Evolutionary conservation across 345 rosid species (phyloP), one percentile per base, ranked within the genome.

Genomic region (Isatis tinctoria): DNA sequence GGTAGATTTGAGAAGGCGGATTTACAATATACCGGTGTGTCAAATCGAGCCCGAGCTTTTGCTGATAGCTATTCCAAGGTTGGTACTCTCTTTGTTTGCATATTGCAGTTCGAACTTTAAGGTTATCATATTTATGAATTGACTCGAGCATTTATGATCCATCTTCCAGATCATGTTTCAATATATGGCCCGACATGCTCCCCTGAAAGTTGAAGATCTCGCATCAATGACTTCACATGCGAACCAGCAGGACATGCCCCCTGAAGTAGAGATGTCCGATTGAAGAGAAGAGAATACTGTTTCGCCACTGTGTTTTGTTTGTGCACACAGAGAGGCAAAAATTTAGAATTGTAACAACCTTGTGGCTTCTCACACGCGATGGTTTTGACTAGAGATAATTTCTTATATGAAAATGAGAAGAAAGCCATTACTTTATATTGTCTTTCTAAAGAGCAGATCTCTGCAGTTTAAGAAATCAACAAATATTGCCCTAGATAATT

Each of bases 21-120:
- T 80, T 73, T 92, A 63, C 84, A 83, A 64, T 95, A 86, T 74
- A 83, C 84, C 39, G 88, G 90, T 74, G 85, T 82, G 75, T 57
- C 84, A 69, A 88, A 90, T 70, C 82, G 86, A 73, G 86, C 92
- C 5, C 91, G 98, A 32, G 87, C 96, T 30, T 95, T 87, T 72
- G 94, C 99, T 39, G 99, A 95, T 72, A 92, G 93, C 80, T 92
- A 85, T 83, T 95, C 99, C 56, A 95, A 95, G 99, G 97, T 95
- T 71, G 22, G 35, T 32, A 94, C 39, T 47, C 51, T 33, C 47
- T 22, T 52, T 6, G 22, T 47, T 33, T 64, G 48, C 47, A 40
- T 30, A 28, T 26, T 9, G 20, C 62, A 30, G 4, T 18, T 26
- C 18, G 13, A 33, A 60, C 24, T 52, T 26, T 40, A 36, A 40